phyloP scores from a whole-genome alignment of 768 basidiomycete species.

The Dentipellis sp. region DNA sequence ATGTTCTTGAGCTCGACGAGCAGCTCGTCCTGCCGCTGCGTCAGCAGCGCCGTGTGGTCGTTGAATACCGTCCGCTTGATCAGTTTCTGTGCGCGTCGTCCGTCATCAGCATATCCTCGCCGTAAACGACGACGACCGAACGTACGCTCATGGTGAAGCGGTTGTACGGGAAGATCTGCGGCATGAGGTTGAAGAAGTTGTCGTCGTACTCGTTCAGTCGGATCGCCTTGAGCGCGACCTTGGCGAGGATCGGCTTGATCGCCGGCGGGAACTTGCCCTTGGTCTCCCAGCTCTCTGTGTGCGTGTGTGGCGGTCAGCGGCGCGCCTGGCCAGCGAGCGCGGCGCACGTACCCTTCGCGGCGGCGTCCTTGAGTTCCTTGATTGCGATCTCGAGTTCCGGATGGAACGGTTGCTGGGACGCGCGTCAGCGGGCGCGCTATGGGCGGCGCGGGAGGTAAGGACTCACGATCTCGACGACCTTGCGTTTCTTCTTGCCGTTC shows the following conservation, averaged over 20 bases:
- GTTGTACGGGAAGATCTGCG: constrained; percentile 87
- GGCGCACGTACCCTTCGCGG: constrained; percentile 41
- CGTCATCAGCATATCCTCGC: neutral
- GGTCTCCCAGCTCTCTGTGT: constrained; percentile 60
- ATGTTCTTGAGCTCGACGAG: constrained; percentile 52
- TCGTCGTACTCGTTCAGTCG: constrained; percentile 86
- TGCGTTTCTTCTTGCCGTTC: constrained; percentile 55
- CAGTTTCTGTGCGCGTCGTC: constrained; percentile 65
- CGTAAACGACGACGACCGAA: constrained; percentile 6
- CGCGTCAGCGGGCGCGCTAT: neutral
- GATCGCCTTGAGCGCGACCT: constrained; percentile 71
- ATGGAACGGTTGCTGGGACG: constrained; percentile 53
- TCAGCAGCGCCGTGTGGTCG: constrained; percentile 60
- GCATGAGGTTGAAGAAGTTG: constrained; percentile 85
- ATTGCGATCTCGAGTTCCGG: constrained; percentile 56
- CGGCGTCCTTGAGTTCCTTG: constrained; percentile 49
- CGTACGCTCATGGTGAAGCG: constrained; percentile 85
- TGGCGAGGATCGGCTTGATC: constrained; percentile 64
- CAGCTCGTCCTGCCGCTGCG: constrained; percentile 58
- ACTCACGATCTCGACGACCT: constrained; percentile 56
- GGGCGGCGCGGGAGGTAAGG: neutral
- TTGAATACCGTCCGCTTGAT: constrained; percentile 83
- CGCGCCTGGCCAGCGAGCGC: neutral
- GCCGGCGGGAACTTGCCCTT: constrained; percentile 86
- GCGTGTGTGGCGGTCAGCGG: too few relatives aligned